phyloP scores from a whole-genome alignment of 108 stramenopile genomes.

The Schizochytrium sp. region DNA sequence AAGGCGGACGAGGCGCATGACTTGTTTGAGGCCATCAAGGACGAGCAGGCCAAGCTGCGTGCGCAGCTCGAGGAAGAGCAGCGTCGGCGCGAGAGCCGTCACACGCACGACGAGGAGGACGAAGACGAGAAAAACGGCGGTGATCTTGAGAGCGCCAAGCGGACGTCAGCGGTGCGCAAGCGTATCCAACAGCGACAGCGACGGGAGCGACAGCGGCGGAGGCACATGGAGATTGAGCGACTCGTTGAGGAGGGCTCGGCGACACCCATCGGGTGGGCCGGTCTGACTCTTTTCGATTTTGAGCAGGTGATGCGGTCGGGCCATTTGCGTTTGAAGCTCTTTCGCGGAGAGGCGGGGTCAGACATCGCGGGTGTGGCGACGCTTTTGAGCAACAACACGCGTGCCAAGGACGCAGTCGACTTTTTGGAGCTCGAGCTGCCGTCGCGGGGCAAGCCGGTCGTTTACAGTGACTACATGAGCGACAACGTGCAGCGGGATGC shows the following conservation, averaged over 20 bases:
- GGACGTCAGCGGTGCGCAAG: background rate
- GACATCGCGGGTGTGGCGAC: background rate
- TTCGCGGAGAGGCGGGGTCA: background rate
- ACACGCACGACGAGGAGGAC: background rate
- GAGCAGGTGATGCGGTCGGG: background rate
- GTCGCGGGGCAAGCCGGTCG: background rate
- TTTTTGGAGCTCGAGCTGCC: background rate
- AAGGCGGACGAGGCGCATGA: background rate
- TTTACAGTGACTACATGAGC: background rate
- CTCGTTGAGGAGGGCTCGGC: background rate
- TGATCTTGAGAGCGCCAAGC: background rate
- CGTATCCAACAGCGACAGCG: background rate
- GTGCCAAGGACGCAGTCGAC: background rate
- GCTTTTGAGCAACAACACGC: background rate
- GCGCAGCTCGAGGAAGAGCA: background rate
- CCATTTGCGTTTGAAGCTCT: background rate
- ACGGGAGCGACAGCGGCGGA: too few relatives aligned
- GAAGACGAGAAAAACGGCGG: too few relatives aligned
- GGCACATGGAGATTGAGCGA: background rate
- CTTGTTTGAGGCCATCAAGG: background rate
- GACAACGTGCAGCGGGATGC: background rate
- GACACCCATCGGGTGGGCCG: slow-evolving; percentile 8
- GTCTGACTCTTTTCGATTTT: background rate
- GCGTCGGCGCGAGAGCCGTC: background rate
- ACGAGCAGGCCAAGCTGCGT: background rate